These are phyloP conservation scores for Trichoderma virens DNA, from an alignment of 495 filamentous ascomycete genomes.

Conservation along the genomic window DNA sequence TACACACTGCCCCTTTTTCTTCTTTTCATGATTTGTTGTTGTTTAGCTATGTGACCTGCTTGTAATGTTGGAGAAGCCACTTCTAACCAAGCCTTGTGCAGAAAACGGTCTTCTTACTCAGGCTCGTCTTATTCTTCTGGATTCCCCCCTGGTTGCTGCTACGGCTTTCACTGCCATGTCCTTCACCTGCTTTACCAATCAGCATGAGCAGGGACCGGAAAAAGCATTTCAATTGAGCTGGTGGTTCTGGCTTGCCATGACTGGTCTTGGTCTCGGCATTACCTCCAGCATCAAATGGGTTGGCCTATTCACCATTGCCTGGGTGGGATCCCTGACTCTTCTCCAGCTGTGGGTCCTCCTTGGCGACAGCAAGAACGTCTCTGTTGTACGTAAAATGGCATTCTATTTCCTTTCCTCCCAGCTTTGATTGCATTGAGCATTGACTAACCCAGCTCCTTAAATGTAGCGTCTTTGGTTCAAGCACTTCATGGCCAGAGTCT, in stretches of 20 bases:
- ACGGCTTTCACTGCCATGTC: constrained; percentile 87
- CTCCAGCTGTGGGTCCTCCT: constrained; percentile 92
- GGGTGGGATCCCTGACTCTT: constrained; percentile 87
- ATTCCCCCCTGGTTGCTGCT: constrained; percentile 88
- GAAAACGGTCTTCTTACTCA: constrained; percentile 95
- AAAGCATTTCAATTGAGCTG: constrained; percentile 80
- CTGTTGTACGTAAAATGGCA: constrained; percentile 44
- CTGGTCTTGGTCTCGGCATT: constrained; percentile 79
- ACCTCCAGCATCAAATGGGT: constrained; percentile 98
- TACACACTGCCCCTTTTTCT: background rate
- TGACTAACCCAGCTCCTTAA: background rate
- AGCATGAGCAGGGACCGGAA: constrained; percentile 84
- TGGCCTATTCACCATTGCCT: constrained; percentile 95
- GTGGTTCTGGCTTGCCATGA: constrained; percentile 96
- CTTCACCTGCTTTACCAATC: constrained; percentile 91
- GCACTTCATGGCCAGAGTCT: constrained; percentile 84
- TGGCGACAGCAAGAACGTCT: constrained; percentile 77
- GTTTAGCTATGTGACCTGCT: constrained; percentile 14
- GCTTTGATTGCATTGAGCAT: background rate
- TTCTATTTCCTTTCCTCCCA: background rate
- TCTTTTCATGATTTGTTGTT: background rate
- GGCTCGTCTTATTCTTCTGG: constrained; percentile 88
- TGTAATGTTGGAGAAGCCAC: constrained; percentile 14
- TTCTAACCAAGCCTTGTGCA: constrained; percentile 24
- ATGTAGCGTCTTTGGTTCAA: constrained; percentile 76